Percentiles rank a stretch among this genome's conserved stretches.
Conservation (phyloP, 2,329 filamentous ascomycete genomes). For the Celoporthe dispersa region DNA sequence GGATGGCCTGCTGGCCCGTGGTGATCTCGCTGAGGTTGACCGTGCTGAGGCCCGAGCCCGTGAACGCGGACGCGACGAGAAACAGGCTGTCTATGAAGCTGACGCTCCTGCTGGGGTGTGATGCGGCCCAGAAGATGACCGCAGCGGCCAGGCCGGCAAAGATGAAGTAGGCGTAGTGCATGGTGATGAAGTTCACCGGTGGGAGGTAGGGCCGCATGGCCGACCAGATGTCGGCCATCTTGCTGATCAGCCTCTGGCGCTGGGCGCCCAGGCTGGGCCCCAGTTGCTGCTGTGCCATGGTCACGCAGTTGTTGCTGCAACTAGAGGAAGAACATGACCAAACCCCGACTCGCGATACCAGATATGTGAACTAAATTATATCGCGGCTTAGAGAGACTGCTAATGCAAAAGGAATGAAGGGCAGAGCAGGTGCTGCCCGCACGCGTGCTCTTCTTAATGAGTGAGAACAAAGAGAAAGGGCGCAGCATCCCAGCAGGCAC, state of each 20-base stretch:
- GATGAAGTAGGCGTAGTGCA: conserved; percentile 71
- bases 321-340: background rate
- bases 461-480: background rate
- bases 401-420: background rate
- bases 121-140: conserved; percentile 63
- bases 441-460: background rate
- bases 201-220: conserved; percentile 37
- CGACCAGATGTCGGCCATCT: conserved; percentile 16
- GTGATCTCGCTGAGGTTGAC: conserved; percentile 64
- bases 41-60: conserved; percentile 66
- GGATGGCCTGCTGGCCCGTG: conserved; percentile 67
- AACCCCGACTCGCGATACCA: background rate
- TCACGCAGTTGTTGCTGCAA: background rate
- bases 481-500: too few relatives aligned
- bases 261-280: conserved; percentile 12
- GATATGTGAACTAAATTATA: too few relatives aligned
- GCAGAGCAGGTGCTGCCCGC: background rate
- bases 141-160: conserved; percentile 57
- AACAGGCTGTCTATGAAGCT: conserved; percentile 68
- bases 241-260: conserved; percentile 8
- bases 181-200: conserved; percentile 62
- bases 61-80: conserved; percentile 68
- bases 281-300: conserved; percentile 16
- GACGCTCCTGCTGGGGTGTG: conserved; percentile 55
- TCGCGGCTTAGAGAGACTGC: too few relatives aligned